Percentiles rank a stretch among this genome's conserved stretches.
Conservation (phyloP, 176 grass and related monocot species). For the Zizania latifolia region DNA sequence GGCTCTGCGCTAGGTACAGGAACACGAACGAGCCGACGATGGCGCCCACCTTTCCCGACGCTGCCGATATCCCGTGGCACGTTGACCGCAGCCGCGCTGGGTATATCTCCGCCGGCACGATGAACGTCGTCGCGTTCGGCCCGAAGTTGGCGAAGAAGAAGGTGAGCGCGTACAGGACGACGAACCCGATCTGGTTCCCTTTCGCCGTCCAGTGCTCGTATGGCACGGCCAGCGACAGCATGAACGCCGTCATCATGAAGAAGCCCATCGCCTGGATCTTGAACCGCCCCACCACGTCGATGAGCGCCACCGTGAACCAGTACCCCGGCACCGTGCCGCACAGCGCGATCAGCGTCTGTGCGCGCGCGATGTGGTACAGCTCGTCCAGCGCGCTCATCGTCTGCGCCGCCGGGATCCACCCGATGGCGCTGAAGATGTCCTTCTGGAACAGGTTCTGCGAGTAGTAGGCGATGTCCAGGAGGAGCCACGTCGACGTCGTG, state of each 20-base stretch:
- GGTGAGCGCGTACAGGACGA: conserved; percentile 44
- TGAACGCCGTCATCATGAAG: conserved; percentile 45
- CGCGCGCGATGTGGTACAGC: conserved; percentile 37
- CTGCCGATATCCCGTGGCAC: conserved; percentile 39
- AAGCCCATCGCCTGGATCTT: conserved; percentile 37
- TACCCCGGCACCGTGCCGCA: conserved; percentile 43
- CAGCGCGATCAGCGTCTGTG: conserved; percentile 43
- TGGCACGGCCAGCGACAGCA: conserved; percentile 24
- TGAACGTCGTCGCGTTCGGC: conserved; percentile 54
- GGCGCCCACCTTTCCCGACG: conserved; percentile 25
- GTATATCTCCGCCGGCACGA: conserved; percentile 47
- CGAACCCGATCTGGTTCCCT: conserved; percentile 29
- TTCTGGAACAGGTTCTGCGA: conserved; percentile 44
- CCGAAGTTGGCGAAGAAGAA: conserved; percentile 96
- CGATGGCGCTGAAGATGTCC: conserved; percentile 41
- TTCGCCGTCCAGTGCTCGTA: conserved; percentile 29
- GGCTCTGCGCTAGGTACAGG: conserved; percentile 21
- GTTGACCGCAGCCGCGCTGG: conserved; percentile 27
- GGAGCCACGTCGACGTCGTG: conserved; percentile 32
- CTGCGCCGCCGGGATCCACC: conserved; percentile 23
- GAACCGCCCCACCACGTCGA: conserved; percentile 36
- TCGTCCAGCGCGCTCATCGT: conserved; percentile 49
- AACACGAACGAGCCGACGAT: conserved; percentile 18
- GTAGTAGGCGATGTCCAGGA: conserved; percentile 44
- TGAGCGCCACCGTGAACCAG: conserved; percentile 42